A percentile compares a stretch with the other conserved stretches of the same genome.
Evolutionary conservation across 139 green algal genomes (phyloP).

Genomic region (Ettlia oleoabundans): DNA sequence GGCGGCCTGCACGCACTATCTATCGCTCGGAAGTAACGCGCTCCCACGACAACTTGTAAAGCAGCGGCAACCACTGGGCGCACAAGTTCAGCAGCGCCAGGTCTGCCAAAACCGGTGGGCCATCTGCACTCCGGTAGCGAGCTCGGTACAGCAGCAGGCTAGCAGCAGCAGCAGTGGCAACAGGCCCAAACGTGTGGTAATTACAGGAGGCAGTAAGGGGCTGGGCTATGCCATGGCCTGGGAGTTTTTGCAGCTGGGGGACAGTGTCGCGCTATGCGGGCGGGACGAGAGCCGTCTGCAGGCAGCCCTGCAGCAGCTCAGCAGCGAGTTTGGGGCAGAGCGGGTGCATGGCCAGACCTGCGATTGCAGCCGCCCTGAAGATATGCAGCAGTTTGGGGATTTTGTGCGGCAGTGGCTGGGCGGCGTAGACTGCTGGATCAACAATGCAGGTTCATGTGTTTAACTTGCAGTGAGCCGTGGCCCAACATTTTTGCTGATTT

Average conservation of each 20-base stretch:
- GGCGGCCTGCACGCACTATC: too few relatives aligned
- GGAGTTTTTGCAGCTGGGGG: constrained; percentile 54
- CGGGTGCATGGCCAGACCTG: constrained; percentile 33
- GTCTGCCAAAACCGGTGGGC: too few relatives aligned
- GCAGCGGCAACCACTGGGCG: too few relatives aligned
- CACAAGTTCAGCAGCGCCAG: too few relatives aligned
- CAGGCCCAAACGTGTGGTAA: constrained; percentile 42
- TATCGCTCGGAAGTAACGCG: too few relatives aligned
- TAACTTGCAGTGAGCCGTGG: too few relatives aligned
- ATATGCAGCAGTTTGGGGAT: constrained; percentile 44
- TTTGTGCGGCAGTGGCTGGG: constrained; percentile 47
- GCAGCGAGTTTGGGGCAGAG: constrained; percentile 14
- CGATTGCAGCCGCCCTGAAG: constrained; percentile 42
- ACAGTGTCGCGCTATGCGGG: constrained; percentile 61
- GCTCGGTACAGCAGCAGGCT: too few relatives aligned
- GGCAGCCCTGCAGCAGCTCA: constrained; percentile 42
- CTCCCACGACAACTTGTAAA: too few relatives aligned
- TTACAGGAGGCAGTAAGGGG: constrained; percentile 56
- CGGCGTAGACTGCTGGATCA: constrained; percentile 68
- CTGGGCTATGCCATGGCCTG: constrained; percentile 47
- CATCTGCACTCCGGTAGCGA: too few relatives aligned
- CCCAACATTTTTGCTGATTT: too few relatives aligned
- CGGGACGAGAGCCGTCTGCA: constrained; percentile 44
- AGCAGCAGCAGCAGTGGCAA: too few relatives aligned
- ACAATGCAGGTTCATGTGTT: constrained; percentile 72